Evolutionary conservation across 2,329 filamentous ascomycete species (phyloP).

Genomic region (Colletotrichum tabaci): DNA sequence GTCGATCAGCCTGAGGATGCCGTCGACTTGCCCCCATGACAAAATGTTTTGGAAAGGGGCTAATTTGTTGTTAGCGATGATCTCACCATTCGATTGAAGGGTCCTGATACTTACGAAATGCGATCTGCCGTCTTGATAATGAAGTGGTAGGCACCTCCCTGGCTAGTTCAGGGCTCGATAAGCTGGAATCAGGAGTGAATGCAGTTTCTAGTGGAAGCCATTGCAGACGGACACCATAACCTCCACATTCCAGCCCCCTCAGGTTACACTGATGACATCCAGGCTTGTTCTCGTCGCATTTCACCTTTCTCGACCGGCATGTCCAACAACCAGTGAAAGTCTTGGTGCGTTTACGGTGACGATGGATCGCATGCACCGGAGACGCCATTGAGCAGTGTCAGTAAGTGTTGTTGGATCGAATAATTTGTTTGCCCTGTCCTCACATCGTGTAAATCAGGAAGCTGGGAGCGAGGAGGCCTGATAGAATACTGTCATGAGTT

Average conservation of each 20-base stretch:
- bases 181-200: neutral
- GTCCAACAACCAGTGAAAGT: constrained; percentile 54
- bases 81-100: too few species aligned
- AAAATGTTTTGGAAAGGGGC: neutral
- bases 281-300: constrained; percentile 52
- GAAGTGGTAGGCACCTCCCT: too few species aligned
- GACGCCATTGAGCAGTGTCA: neutral
- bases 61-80: neutral
- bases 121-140: neutral
- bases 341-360: constrained; percentile 46
- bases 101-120: neutral
- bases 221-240: constrained; percentile 50
- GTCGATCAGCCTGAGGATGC: neutral
- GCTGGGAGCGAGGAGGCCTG: too few species aligned
- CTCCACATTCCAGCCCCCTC: constrained; percentile 49
- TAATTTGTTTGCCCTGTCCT: too few species aligned
- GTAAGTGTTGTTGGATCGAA: neutral
- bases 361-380: neutral
- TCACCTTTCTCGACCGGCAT: constrained; percentile 53
- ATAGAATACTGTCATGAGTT: too few species aligned
- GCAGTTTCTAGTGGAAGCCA: constrained; percentile 45
- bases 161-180: neutral
- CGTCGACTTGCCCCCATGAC: neutral
- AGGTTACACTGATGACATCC: constrained; percentile 50
- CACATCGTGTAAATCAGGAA: too few species aligned